Conservation (phyloP, 108 stramenopile genomes). For the Nitzschia sp. region DNA sequence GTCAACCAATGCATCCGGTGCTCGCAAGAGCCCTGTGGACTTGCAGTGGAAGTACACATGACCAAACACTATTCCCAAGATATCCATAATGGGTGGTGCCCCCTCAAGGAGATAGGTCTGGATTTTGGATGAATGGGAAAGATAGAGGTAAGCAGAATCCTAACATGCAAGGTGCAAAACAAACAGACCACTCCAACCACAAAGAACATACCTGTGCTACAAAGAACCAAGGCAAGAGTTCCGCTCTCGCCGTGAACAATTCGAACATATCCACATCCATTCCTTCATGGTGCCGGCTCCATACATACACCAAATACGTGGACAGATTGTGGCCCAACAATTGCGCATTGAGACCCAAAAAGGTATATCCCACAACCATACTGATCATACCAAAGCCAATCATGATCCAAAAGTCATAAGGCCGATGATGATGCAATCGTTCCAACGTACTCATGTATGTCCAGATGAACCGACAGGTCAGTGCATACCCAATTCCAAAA, state of each 20-base stretch:
- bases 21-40: constrained; percentile 59
- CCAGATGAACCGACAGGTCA: constrained; percentile 93
- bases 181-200: not conserved
- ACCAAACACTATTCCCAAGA: constrained; percentile 94
- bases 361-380: constrained; percentile 79
- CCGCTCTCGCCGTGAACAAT: constrained; percentile 80
- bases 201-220: constrained; percentile 64
- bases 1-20: constrained; percentile 60
- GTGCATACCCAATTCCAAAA: constrained; percentile 74
- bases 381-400: constrained; percentile 76
- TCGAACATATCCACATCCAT: constrained; percentile 92
- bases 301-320: constrained; percentile 93
- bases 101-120: constrained; percentile 94
- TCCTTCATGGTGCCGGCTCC: constrained; percentile 95
- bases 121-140: not conserved
- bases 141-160: not conserved
- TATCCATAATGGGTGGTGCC: constrained; percentile 86
- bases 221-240: constrained; percentile 86
- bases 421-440: constrained; percentile 82
- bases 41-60: constrained; percentile 90
- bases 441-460: constrained; percentile 96
- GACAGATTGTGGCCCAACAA: constrained; percentile 93
- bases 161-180: not conserved
- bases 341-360: constrained; percentile 64
- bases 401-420: constrained; percentile 95